Conservation (phyloP, 345 rosid species). For the Heritiera fomes region DNA sequence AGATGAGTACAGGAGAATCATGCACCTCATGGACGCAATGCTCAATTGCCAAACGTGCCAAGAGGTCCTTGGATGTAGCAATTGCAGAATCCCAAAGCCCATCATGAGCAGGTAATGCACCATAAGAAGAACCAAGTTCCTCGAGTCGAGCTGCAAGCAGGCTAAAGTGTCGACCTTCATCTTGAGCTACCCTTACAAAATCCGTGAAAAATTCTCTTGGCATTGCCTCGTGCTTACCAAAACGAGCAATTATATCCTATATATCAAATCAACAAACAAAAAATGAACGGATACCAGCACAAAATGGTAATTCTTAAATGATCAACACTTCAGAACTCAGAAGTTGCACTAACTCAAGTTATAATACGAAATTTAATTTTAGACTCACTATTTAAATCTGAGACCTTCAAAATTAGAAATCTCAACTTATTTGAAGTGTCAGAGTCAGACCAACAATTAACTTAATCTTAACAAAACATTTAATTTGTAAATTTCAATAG, state of each 20-base stretch:
- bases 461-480: background rate
- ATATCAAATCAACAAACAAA: conserved; percentile 1
- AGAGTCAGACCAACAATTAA: background rate
- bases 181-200: conserved; percentile 87
- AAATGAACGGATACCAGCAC: background rate
- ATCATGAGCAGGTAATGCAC: conserved; percentile 88
- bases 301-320: background rate
- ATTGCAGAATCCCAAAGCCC: conserved; percentile 89
- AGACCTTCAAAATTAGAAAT: background rate
- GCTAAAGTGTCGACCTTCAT: conserved; percentile 85
- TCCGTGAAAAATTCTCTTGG: conserved; percentile 90
- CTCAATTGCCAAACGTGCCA: conserved; percentile 81
- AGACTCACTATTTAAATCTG: background rate
- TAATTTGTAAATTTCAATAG: background rate
- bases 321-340: background rate
- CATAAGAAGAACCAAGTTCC: conserved; percentile 75
- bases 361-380: background rate
- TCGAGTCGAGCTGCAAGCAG: conserved; percentile 70
- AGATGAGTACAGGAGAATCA: background rate
- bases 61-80: conserved; percentile 72
- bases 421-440: background rate
- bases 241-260: conserved; percentile 91
- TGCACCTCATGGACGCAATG: conserved; percentile 91
- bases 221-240: conserved; percentile 87
- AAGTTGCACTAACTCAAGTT: background rate